Conservation (phyloP, 208 protist genomes). For the Naegleria lovaniensis region DNA sequence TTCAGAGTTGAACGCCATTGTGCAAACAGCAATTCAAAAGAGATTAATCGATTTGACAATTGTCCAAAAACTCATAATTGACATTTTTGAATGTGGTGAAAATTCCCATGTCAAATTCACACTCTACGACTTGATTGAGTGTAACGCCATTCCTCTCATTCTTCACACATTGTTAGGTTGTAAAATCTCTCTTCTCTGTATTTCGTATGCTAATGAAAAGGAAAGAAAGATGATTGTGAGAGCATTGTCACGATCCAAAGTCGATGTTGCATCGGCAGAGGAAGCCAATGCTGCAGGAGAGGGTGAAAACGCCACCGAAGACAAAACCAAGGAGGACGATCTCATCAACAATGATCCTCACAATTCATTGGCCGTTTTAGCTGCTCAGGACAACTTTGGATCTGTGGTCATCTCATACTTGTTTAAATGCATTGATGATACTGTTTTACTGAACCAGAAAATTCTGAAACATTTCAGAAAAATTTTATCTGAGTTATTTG, state of each 20-base stretch:
- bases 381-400: neutral
- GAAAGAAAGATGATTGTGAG: neutral
- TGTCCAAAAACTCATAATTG: conserved; percentile 16
- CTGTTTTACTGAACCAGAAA: neutral
- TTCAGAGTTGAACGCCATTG: neutral
- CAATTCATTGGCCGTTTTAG: neutral
- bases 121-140: neutral
- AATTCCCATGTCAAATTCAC: neutral
- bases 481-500: neutral
- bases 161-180: neutral
- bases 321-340: neutral
- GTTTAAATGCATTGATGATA: neutral
- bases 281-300: neutral
- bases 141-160: conserved; percentile 12
- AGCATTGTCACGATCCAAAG: neutral
- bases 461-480: neutral
- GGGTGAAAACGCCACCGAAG: neutral
- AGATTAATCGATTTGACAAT: neutral
- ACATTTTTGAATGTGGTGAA: conserved; percentile 18
- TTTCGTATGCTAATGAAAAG: neutral
- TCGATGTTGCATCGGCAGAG: neutral
- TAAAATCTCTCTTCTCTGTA: neutral
- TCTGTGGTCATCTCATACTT: neutral
- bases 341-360: neutral
- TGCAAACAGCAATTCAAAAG: neutral